Conservation (phyloP, 768 basidiomycete species). For the Suillus discolor region DNA sequence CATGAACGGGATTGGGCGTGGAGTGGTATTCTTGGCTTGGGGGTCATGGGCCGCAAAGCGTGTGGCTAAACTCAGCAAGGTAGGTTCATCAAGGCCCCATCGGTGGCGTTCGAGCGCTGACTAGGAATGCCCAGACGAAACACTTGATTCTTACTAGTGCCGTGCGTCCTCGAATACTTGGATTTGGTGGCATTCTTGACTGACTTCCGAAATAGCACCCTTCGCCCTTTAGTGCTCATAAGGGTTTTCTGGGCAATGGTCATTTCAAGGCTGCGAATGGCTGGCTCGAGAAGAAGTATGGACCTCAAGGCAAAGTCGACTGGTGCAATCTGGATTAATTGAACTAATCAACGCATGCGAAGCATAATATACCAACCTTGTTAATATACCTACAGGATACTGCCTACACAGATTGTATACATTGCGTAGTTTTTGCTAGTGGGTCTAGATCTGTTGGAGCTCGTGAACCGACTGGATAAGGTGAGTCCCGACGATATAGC, state of each 20-base stretch:
- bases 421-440: conserved; percentile 7
- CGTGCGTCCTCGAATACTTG: conserved; percentile 44
- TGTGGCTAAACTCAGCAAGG: conserved; percentile 75
- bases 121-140: conserved; percentile 52
- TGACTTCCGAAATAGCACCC: conserved; percentile 64
- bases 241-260: conserved; percentile 85
- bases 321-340: conserved; percentile 57
- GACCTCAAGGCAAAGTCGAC: conserved; percentile 66
- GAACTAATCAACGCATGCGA: conserved; percentile 5
- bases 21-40: conserved; percentile 90
- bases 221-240: conserved; percentile 74
- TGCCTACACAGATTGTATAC: conserved; percentile 22
- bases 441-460: neutral
- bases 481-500: neutral
- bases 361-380: conserved; percentile 23
- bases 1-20: conserved; percentile 59
- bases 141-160: conserved; percentile 80
- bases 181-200: conserved; percentile 23
- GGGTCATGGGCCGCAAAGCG: conserved; percentile 85
- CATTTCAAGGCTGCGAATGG: conserved; percentile 88
- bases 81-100: conserved; percentile 31
- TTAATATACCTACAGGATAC: conserved; percentile 24
- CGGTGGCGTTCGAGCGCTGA: conserved; percentile 1
- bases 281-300: conserved; percentile 84
- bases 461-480: neutral